These are phyloP conservation scores for Penicillium psychrofluorescens DNA, from an alignment of 495 filamentous ascomycete genomes.

Conservation along the genomic window DNA sequence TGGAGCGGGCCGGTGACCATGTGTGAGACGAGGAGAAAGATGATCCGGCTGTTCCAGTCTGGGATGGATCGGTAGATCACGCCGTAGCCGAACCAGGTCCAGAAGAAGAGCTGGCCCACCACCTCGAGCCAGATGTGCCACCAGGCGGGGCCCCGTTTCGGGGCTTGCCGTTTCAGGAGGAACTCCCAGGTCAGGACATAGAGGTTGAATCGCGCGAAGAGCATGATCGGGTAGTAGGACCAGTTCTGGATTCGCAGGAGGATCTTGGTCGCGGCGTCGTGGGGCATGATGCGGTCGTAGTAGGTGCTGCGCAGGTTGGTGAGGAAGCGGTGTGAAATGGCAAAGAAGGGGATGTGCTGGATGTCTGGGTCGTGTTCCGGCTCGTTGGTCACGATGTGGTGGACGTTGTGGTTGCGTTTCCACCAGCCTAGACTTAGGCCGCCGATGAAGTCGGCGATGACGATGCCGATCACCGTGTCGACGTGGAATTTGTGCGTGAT, in stretches of 20 bases:
- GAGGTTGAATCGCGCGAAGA: conserved; percentile 87
- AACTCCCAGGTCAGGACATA: conserved; percentile 80
- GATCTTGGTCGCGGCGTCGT: conserved; percentile 67
- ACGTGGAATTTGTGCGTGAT: conserved; percentile 84
- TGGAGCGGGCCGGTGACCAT: conserved; percentile 82
- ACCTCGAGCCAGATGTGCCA: conserved; percentile 89
- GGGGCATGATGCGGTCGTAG: conserved; percentile 81
- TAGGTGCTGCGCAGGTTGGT: conserved; percentile 72
- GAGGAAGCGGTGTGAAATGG: conserved; percentile 82
- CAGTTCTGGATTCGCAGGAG: conserved; percentile 71
- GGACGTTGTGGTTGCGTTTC: conserved; percentile 96
- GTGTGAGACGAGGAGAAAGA: conserved; percentile 81
- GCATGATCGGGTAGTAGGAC: conserved; percentile 79
- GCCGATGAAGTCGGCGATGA: conserved; percentile 85
- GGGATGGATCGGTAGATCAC: conserved; percentile 73
- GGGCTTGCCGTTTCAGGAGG: conserved; percentile 67
- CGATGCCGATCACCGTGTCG: conserved; percentile 80
- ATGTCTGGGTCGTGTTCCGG: conserved; percentile 98
- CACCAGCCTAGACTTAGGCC: conserved; percentile 94
- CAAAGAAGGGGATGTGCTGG: conserved; percentile 93
- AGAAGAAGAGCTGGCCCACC: conserved; percentile 77
- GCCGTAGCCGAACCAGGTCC: conserved; percentile 88
- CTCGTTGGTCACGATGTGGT: conserved; percentile 94
- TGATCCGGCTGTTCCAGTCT: conserved; percentile 57
- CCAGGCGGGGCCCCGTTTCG: conserved; percentile 73